Evolutionary conservation across 1,284 basidiomycete genomes (phyloP).

Genomic region (Cutaneotrichosporon cutaneum): DNA sequence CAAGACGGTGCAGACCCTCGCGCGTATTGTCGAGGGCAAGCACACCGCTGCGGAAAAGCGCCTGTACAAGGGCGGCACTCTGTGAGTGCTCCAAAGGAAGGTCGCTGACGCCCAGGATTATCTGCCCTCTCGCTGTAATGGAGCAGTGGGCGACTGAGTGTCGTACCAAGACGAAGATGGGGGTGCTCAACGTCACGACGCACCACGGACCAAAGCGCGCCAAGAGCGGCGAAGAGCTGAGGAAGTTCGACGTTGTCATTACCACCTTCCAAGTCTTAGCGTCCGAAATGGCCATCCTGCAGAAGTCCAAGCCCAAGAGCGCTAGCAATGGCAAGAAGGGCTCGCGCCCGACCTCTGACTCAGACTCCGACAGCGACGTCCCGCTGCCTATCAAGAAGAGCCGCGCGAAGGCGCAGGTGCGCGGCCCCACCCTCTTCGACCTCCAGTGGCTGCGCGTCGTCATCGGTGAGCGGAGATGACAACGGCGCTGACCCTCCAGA

Average conservation of each 20-base stretch:
- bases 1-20: conserved; percentile 88
- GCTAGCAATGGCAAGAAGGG: neutral
- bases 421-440: conserved; percentile 68
- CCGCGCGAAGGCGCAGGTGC: conserved; percentile 53
- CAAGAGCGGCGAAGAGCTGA: conserved; percentile 62
- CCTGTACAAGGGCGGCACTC: conserved; percentile 64
- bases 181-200: conserved; percentile 66
- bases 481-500: conserved; percentile 57
- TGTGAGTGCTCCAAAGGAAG: conserved; percentile 59
- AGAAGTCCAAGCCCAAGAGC: neutral
- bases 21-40: conserved; percentile 74
- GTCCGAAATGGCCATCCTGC: conserved; percentile 58
- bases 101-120: conserved; percentile 59
- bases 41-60: conserved; percentile 66
- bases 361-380: conserved; percentile 51
- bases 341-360: neutral
- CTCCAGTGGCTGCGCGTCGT: conserved; percentile 83
- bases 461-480: conserved; percentile 60
- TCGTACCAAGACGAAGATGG: conserved; percentile 66
- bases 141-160: conserved; percentile 90
- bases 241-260: conserved; percentile 68
- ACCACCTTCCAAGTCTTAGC: conserved; percentile 80
- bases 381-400: conserved; percentile 52
- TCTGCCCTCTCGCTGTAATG: conserved; percentile 80
- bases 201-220: conserved; percentile 77